These are phyloP conservation scores for Pichia ethanolica DNA, from an alignment of 805 yeast species.

Conservation along the genomic window DNA sequence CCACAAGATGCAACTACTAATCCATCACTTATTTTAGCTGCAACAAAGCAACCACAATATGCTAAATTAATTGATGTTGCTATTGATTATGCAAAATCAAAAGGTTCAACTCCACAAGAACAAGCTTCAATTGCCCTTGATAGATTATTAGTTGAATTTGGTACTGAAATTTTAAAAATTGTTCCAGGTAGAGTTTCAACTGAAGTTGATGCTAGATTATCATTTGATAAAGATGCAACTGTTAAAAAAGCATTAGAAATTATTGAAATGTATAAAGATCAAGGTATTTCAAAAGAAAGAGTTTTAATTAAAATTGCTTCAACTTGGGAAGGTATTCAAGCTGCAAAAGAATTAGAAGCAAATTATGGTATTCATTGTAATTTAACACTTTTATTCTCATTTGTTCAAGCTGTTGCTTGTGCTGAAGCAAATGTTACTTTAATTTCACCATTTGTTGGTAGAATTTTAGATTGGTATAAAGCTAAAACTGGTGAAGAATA, in stretches of 20 bases:
- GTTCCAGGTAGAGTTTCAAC: conserved; percentile 99
- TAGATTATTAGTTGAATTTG: conserved; percentile 90
- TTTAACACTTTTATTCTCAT: conserved; percentile 90
- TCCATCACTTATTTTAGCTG: conserved; percentile 95
- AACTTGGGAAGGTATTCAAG: conserved; percentile 99
- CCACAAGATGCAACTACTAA: conserved; percentile 99
- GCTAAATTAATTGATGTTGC: conserved; percentile 87
- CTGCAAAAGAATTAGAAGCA: conserved; percentile 90
- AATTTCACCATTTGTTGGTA: conserved; percentile 98
- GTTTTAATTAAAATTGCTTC: conserved; percentile 94
- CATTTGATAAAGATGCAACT: conserved; percentile 92
- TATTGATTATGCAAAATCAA: conserved; percentile 70
- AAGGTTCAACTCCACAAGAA: conserved; percentile 52
- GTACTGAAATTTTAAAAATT: conserved; percentile 83
- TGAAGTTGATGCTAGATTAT: conserved; percentile 97
- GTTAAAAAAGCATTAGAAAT: conserved; percentile 88
- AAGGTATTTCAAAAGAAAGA: conserved; percentile 84
- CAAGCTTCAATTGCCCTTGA: conserved; percentile 82
- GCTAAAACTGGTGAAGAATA: conserved; percentile 85
- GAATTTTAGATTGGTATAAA: conserved; percentile 98
- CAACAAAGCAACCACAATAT: conserved; percentile 84
- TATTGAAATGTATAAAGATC: conserved; percentile 76
- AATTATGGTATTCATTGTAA: conserved; percentile 90
- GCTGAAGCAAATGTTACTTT: conserved; percentile 96
- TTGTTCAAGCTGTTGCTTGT: conserved; percentile 96